Conservation (phyloP, 2,329 filamentous ascomycete species). For the Penicillium sp. region DNA sequence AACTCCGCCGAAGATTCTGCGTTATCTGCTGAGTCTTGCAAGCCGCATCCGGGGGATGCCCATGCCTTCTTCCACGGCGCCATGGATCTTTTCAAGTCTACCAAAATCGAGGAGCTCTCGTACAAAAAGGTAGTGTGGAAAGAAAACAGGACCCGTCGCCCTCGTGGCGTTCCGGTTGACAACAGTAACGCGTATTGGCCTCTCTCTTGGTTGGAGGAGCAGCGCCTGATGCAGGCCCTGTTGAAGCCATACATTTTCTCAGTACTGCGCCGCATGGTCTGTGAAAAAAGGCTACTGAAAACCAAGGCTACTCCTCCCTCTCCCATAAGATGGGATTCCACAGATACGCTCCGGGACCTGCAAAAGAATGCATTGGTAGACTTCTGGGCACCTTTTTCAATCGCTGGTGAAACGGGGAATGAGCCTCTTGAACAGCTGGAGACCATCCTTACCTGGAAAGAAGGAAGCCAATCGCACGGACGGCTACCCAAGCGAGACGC, state of each 20-base stretch:
- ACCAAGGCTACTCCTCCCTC: no score
- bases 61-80: neutral
- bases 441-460: neutral
- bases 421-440: neutral
- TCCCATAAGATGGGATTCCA: no score
- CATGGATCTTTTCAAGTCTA: neutral
- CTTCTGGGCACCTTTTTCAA: neutral
- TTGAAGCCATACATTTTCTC: neutral
- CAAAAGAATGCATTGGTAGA: neutral
- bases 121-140: neutral
- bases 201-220: neutral
- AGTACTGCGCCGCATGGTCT: neutral
- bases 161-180: neutral
- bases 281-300: neutral
- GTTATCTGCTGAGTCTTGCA: neutral
- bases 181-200: neutral
- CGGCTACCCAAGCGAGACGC: neutral
- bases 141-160: neutral
- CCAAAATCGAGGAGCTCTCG: neutral
- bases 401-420: fast-evolving
- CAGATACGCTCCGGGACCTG: neutral
- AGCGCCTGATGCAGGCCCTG: neutral
- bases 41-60: neutral
- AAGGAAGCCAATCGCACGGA: fast-evolving
- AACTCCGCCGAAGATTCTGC: neutral